Conservation (phyloP, 148 eudicot species). For the Beta vulgaris region DNA sequence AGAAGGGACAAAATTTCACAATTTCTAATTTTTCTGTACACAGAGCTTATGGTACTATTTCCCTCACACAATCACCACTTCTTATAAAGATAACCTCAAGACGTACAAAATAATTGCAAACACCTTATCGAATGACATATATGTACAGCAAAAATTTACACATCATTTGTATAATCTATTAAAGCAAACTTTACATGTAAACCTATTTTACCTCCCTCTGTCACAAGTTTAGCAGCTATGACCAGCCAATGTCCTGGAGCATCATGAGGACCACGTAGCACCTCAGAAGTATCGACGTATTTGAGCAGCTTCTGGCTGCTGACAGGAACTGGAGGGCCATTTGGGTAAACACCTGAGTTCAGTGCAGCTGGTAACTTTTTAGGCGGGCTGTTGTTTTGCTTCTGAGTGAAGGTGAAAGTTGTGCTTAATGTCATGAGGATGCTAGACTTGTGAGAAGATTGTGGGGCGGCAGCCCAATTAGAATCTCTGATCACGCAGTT, state of each 20-base stretch:
- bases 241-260: conserved; percentile 95
- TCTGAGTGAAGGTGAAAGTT: conserved; percentile 70
- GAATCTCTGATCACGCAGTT: conserved; percentile 64
- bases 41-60: neutral
- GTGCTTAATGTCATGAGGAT: conserved; percentile 70
- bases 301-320: conserved; percentile 61
- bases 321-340: conserved; percentile 81
- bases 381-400: conserved; percentile 44
- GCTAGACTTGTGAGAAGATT: conserved; percentile 61
- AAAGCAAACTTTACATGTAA: conserved; percentile 82
- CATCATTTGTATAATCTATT: conserved; percentile 54
- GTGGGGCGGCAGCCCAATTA: conserved; percentile 81
- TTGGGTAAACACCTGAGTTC: conserved; percentile 88
- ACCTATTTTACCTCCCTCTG: conserved; percentile 77
- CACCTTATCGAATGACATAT: conserved; percentile 12
- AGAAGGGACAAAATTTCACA: neutral
- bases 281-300: conserved; percentile 64
- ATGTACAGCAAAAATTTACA: conserved; percentile 35
- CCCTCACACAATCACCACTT: conserved; percentile 11
- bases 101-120: neutral
- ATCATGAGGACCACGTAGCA: conserved; percentile 78
- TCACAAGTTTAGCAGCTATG: conserved; percentile 74
- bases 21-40: conserved; percentile 18
- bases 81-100: neutral
- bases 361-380: conserved; percentile 62